These are phyloP conservation scores for Lentinula raphanica DNA, from an alignment of 768 basidiomycete species.

Conservation along the genomic window DNA sequence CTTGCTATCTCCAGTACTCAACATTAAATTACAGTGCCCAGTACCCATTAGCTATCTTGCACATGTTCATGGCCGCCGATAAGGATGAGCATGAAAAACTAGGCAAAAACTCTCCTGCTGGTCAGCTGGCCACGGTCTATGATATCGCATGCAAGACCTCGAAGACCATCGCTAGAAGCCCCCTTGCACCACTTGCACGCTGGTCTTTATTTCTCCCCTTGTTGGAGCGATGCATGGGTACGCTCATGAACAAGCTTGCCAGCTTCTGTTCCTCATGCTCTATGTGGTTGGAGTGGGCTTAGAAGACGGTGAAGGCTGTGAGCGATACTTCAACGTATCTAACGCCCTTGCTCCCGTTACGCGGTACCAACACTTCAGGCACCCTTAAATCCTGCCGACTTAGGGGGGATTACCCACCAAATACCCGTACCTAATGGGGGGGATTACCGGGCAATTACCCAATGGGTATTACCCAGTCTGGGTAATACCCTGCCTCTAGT, in stretches of 20 bases:
- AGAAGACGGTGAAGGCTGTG: neutral
- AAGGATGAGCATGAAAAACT: neutral
- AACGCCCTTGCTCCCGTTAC: neutral
- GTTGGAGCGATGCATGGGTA: constrained; percentile 2
- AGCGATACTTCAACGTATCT: neutral
- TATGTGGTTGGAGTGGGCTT: neutral
- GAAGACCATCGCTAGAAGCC: constrained; percentile 15
- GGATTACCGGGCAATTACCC: too few relatives aligned
- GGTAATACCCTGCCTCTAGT: too few relatives aligned
- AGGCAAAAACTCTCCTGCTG: neutral
- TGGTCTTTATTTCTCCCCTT: neutral
- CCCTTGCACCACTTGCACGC: constrained; percentile 7
- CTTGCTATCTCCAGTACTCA: neutral
- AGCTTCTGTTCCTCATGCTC: neutral
- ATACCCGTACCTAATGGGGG: too few relatives aligned
- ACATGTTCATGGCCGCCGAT: constrained; percentile 3
- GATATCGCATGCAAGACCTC: constrained; percentile 20
- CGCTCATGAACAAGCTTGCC: neutral
- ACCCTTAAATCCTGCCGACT: too few relatives aligned
- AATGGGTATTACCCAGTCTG: too few relatives aligned
- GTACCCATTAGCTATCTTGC: constrained; percentile 18
- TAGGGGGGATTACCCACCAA: too few relatives aligned
- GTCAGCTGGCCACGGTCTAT: too few relatives aligned
- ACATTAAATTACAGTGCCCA: constrained; percentile 14
- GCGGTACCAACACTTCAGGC: too few relatives aligned